Conservation (phyloP, 1,284 basidiomycete genomes). For the Schizophyllum commune region DNA sequence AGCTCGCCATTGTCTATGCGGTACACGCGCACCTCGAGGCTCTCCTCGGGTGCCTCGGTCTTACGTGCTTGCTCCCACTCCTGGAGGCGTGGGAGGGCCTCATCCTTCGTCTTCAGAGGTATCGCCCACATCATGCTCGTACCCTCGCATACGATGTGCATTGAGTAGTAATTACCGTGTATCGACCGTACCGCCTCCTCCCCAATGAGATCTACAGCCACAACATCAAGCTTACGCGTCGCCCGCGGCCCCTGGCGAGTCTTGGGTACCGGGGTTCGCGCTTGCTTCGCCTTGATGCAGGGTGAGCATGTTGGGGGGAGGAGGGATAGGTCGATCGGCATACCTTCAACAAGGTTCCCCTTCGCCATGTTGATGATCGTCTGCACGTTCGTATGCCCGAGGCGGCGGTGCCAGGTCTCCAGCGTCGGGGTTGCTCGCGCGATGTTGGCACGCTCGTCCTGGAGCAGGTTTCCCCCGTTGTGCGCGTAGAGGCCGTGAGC, state of each 20-base stretch:
- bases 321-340: constrained; percentile 18
- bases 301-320: constrained; percentile 17
- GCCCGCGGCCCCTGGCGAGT: constrained; percentile 13
- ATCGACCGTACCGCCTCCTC: constrained; percentile 16
- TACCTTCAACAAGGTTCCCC: constrained; percentile 20
- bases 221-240: constrained; percentile 17
- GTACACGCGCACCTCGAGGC: constrained; percentile 11
- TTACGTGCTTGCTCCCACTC: constrained; percentile 18
- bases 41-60: constrained; percentile 2
- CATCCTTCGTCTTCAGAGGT: constrained; percentile 18
- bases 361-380: constrained; percentile 20
- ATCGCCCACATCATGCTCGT: constrained; percentile 21
- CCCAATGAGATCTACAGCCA: constrained; percentile 27
- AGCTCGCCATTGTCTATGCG: constrained; percentile 25
- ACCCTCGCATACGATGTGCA: constrained; percentile 29
- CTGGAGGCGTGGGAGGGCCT: constrained; percentile 14
- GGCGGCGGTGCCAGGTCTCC: constrained; percentile 24
- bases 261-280: constrained; percentile 5
- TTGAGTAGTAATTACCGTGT: constrained; percentile 20
- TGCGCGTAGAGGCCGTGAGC: background rate
- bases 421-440: constrained; percentile 11
- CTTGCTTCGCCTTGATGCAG: constrained; percentile 16
- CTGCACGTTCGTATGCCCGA: constrained; percentile 23
- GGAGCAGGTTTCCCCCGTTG: background rate
- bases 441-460: constrained; percentile 8